Percentiles rank a stretch among this genome's conserved stretches.
phyloP scores from a whole-genome alignment of 2,329 filamentous ascomycete species.

The Fusarium continuum region DNA sequence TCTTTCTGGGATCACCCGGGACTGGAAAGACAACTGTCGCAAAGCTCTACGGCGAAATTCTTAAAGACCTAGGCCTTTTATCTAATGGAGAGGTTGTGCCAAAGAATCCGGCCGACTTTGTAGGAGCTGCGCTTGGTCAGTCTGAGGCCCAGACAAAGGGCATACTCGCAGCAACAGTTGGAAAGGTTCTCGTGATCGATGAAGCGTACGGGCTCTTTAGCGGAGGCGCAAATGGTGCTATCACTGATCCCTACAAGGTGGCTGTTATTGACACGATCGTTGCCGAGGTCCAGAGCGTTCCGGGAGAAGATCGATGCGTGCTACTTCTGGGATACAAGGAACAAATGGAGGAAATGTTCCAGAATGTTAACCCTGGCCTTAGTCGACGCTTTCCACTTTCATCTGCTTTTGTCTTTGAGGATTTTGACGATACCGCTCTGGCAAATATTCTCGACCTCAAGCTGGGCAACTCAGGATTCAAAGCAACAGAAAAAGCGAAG shows the following conservation, averaged over 20 bases:
- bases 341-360: constrained; percentile 76
- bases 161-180: constrained; percentile 71
- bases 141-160: constrained; percentile 78
- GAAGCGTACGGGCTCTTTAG: constrained; percentile 76
- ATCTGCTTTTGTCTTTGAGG: constrained; percentile 73
- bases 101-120: constrained; percentile 79
- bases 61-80: constrained; percentile 73
- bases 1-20: constrained; percentile 77
- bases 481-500: constrained; percentile 61
- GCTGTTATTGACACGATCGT: constrained; percentile 80
- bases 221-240: constrained; percentile 48
- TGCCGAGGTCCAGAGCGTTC: constrained; percentile 74
- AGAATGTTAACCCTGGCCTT: constrained; percentile 77
- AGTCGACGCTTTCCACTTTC: constrained; percentile 71
- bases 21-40: constrained; percentile 82
- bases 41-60: constrained; percentile 74
- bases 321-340: constrained; percentile 76
- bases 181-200: constrained; percentile 83
- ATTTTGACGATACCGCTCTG: constrained; percentile 70
- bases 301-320: constrained; percentile 77
- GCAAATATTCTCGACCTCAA: constrained; percentile 70
- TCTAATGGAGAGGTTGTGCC: constrained; percentile 75
- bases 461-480: constrained; percentile 64
- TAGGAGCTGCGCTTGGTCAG: constrained; percentile 68
- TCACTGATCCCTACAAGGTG: constrained; percentile 59